Percentiles rank a stretch among this genome's conserved stretches.
Evolutionary conservation across 2,329 filamentous ascomycete species (phyloP).

Genomic region (Lachnellula hyalina): DNA sequence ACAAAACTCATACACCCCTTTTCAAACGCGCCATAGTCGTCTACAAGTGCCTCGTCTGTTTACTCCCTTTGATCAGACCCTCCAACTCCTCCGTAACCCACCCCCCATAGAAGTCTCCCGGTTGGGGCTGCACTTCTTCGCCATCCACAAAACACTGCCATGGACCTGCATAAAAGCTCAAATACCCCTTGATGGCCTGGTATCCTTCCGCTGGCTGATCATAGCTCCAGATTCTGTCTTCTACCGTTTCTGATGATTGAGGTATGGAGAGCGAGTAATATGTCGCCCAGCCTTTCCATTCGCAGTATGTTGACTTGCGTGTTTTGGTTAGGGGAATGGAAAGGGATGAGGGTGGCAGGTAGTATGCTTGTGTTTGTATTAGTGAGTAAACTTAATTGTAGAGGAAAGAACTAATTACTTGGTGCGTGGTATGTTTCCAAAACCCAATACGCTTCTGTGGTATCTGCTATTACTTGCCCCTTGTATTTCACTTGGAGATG

Average conservation of each 20-base stretch:
- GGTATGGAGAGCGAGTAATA: conserved; percentile 46
- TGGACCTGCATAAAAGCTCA: conserved; percentile 56
- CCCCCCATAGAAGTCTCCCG: conserved; percentile 59
- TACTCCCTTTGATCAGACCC: conserved; percentile 42
- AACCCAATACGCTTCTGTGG: conserved; percentile 33
- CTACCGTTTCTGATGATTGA: conserved; percentile 29
- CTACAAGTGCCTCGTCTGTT: conserved; percentile 18
- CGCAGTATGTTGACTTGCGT: conserved; percentile 44
- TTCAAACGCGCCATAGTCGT: neutral
- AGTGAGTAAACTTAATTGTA: neutral
- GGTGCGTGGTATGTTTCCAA: conserved; percentile 52
- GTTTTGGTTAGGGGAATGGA: conserved; percentile 43
- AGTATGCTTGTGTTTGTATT: conserved; percentile 44
- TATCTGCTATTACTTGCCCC: conserved; percentile 51
- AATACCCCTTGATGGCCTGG: conserved; percentile 46
- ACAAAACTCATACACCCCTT: neutral
- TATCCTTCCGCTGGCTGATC: conserved; percentile 48
- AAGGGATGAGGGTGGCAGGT: conserved; percentile 48
- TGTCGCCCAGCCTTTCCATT: conserved; percentile 57
- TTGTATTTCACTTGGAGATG: conserved; percentile 54
- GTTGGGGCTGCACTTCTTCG: conserved; percentile 53
- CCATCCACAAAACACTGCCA: conserved; percentile 60
- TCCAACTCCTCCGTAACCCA: conserved; percentile 59
- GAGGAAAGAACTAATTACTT: conserved; percentile 34
- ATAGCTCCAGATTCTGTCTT: conserved; percentile 55